Conservation (phyloP, 352 stramenopile species). For the Thalassiosira mediterranea region DNA sequence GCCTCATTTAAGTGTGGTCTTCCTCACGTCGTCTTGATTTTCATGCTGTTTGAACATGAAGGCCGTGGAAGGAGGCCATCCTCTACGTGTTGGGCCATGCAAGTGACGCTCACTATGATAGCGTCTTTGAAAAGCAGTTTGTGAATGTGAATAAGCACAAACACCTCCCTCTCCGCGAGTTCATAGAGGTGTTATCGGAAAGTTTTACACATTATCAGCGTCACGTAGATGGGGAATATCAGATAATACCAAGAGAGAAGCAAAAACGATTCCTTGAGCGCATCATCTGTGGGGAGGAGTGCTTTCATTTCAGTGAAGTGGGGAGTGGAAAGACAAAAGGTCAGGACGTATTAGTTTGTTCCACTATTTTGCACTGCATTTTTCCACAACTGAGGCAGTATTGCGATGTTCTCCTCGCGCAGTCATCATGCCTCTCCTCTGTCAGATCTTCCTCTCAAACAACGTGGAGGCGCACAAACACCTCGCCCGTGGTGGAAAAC, state of each 20-base stretch:
- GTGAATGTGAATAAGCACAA: constrained; percentile 58
- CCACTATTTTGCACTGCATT: no score
- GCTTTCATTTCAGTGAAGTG: constrained; percentile 71
- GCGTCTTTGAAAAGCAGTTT: constrained; percentile 67
- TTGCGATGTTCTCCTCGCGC: not conserved
- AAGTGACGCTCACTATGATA: constrained; percentile 51
- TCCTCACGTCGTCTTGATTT: not conserved
- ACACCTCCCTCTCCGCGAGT: constrained; percentile 52
- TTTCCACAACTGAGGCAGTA: no score
- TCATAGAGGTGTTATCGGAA: constrained; percentile 60
- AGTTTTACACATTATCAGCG: constrained; percentile 65
- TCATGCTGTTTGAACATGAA: not conserved
- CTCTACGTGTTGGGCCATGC: constrained; percentile 50
- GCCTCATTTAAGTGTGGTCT: no score
- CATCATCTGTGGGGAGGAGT: constrained; percentile 65
- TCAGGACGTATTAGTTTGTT: constrained; percentile 10
- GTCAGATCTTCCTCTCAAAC: constrained; percentile 61
- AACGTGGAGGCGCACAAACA: constrained; percentile 58
- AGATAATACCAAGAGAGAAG: constrained; percentile 68
- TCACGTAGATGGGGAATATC: constrained; percentile 61
- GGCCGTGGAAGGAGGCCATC: constrained; percentile 66
- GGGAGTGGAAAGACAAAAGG: constrained; percentile 63
- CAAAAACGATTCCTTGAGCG: constrained; percentile 64
- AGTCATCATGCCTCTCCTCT: constrained; percentile 70
- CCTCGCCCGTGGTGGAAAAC: constrained; percentile 53